These are phyloP conservation scores for Boletus barrowsii DNA, from an alignment of 768 basidiomycete genomes.

Conservation along the genomic window DNA sequence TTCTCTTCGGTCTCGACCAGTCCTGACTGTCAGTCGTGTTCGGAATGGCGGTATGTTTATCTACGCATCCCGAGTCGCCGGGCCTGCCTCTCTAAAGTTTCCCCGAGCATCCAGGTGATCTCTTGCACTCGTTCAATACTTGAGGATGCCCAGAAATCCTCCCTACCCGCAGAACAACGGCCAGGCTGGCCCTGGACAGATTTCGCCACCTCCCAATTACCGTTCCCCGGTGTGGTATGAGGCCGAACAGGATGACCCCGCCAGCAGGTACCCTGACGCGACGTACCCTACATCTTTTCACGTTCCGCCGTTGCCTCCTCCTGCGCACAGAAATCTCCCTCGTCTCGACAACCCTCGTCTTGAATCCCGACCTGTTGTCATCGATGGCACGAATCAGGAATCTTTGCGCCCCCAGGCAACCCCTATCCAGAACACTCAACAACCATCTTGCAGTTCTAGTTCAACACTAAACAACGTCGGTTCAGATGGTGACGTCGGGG, in stretches of 20 bases:
- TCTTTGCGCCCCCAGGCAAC: slow-evolving; percentile 11
- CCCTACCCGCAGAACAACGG: not conserved
- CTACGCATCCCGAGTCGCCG: not conserved
- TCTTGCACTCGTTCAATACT: slow-evolving; percentile 8
- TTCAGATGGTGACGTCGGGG: slow-evolving; percentile 20
- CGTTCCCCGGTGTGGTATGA: not conserved
- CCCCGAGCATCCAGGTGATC: slow-evolving; percentile 18
- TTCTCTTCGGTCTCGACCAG: not conserved
- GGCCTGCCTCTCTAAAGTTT: not conserved
- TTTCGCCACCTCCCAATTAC: not conserved
- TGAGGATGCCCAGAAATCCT: slow-evolving; percentile 20
- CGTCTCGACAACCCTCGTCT: not conserved
- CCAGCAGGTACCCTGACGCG: slow-evolving; percentile 5
- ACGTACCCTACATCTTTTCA: slow-evolving; percentile 9
- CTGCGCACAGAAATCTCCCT: not conserved
- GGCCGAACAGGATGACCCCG: not conserved
- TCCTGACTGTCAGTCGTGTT: slow-evolving; percentile 2
- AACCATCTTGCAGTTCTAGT: slow-evolving; percentile 37
- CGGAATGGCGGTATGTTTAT: slow-evolving; percentile 14
- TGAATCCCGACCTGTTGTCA: not conserved
- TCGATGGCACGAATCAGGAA: slow-evolving; percentile 2
- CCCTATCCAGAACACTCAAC: slow-evolving; percentile 21
- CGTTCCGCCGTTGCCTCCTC: slow-evolving; percentile 6
- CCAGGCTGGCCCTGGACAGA: slow-evolving; percentile 24
- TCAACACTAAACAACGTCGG: slow-evolving; percentile 33